These are phyloP conservation scores for Quercus parvula DNA, from an alignment of 306 rosid species.

Conservation along the genomic window DNA sequence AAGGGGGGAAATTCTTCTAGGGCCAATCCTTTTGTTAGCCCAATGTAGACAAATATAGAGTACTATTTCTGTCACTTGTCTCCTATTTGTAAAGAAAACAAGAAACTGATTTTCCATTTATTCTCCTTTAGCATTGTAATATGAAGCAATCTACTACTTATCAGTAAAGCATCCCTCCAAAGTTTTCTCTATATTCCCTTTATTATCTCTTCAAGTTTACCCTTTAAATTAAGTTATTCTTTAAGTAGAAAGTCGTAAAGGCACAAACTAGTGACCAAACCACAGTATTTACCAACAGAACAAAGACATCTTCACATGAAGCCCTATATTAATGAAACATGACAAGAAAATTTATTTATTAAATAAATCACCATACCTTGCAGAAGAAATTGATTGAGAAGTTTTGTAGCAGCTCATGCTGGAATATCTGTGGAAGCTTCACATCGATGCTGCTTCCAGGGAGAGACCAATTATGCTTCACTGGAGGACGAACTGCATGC, in stretches of 20 bases:
- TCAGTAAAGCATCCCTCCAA: neutral
- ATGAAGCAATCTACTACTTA: neutral
- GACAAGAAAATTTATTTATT: neutral
- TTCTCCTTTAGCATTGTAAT: neutral
- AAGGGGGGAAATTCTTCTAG: no score
- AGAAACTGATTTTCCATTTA: neutral
- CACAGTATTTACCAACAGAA: slow-evolving; percentile 7
- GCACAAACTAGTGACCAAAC: neutral
- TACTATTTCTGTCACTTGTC: no score
- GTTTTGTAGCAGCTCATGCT: slow-evolving; percentile 92
- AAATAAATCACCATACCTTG: slow-evolving; percentile 55
- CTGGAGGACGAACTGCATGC: slow-evolving; percentile 92
- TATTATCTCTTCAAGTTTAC: neutral
- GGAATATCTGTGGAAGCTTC: slow-evolving; percentile 88
- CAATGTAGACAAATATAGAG: no score
- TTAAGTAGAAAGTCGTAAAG: neutral
- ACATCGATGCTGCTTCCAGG: slow-evolving; percentile 56
- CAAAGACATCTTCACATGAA: neutral
- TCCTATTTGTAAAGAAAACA: no score
- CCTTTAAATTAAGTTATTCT: neutral
- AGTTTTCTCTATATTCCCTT: neutral
- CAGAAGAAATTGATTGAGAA: slow-evolving; percentile 94
- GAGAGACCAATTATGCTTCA: slow-evolving; percentile 92
- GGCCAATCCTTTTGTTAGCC: no score
- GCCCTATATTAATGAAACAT: slow-evolving; percentile 1